Evolutionary conservation across 2,329 filamentous ascomycete genomes (phyloP).

Genomic region (Colletotrichum sp.): DNA sequence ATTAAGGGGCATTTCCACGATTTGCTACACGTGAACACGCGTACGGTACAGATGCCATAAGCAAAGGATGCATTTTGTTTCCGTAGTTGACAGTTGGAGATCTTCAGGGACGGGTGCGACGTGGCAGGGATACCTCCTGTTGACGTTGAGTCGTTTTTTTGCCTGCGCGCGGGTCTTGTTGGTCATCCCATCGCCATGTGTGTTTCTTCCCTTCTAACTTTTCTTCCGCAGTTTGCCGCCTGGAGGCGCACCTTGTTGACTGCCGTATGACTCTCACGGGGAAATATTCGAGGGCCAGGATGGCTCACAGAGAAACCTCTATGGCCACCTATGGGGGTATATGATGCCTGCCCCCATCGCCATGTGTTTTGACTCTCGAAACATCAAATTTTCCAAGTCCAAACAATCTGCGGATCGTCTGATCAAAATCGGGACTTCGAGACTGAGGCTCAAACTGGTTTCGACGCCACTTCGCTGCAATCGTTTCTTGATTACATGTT

Average conservation of each 20-base stretch:
- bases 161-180: not conserved
- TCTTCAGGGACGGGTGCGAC: not conserved
- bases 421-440: not conserved
- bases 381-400: slow-evolving; percentile 2
- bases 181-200: not conserved
- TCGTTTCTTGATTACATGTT: not conserved
- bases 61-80: not conserved
- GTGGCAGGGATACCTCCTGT: not conserved
- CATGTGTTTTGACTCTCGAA: not conserved
- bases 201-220: no score
- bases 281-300: no score
- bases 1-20: not conserved
- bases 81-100: not conserved
- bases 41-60: not conserved
- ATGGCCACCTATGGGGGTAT: no score
- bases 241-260: no score
- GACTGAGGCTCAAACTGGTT: not conserved
- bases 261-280: no score
- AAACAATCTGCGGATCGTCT: not conserved
- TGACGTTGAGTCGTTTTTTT: not conserved
- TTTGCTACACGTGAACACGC: not conserved
- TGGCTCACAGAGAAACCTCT: no score
- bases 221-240: no score
- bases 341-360: no score
- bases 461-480: not conserved